phyloP scores from a whole-genome alignment of 345 rosid genomes.

The Linum lewisii region DNA sequence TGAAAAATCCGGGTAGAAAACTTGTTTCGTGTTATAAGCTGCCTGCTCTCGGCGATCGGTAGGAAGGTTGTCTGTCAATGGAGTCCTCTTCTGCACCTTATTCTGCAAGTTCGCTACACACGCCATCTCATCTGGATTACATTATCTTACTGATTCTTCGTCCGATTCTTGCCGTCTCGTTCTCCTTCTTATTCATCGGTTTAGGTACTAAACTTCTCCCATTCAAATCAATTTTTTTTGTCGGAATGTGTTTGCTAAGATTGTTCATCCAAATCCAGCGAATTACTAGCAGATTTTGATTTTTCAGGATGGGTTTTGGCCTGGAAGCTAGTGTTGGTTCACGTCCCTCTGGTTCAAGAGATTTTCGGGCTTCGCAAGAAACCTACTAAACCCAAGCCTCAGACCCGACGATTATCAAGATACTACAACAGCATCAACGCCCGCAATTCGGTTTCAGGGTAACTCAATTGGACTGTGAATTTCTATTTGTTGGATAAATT shows the following conservation, averaged over 20 bases:
- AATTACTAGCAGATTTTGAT: background rate
- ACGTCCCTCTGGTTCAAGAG: conserved; percentile 81
- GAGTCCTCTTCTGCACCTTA: conserved; percentile 7
- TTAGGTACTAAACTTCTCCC: conserved; percentile 25
- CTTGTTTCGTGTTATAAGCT: too few relatives aligned
- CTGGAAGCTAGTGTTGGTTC: conserved; percentile 80
- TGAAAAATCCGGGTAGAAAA: too few relatives aligned
- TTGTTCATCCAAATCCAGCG: too few relatives aligned
- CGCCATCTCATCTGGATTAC: conserved; percentile 21
- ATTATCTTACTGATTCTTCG: conserved; percentile 35
- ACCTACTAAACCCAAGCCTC: conserved; percentile 40
- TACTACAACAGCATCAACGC: conserved; percentile 28
- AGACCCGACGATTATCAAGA: conserved; percentile 34
- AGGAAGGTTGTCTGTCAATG: background rate
- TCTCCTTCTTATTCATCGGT: conserved; percentile 43
- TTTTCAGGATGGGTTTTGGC: conserved; percentile 72
- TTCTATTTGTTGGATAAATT: too few relatives aligned
- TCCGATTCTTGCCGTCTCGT: conserved; percentile 46
- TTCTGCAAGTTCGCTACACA: conserved; percentile 10
- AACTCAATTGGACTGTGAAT: too few relatives aligned
- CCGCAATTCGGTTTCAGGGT: background rate
- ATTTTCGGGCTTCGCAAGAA: conserved; percentile 65
- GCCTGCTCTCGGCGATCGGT: too few relatives aligned
- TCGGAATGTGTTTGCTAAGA: background rate
- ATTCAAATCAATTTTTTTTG: background rate